Evolutionary conservation across 805 yeast genomes (phyloP).

Genomic region (Candida patagonica): DNA sequence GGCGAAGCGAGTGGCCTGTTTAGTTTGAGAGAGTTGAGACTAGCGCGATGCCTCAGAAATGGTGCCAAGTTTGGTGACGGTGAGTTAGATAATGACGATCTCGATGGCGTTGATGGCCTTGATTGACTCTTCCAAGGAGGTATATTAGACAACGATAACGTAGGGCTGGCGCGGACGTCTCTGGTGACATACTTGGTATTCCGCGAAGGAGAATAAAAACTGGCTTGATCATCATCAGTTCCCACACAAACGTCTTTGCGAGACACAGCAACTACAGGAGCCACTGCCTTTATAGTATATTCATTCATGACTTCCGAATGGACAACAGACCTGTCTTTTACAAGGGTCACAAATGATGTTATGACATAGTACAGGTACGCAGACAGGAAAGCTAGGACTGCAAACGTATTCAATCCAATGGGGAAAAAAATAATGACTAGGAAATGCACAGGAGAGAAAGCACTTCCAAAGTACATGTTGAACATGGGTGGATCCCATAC

Average conservation of each 20-base stretch:
- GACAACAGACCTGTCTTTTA: slow-evolving; percentile 52
- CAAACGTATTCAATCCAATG: slow-evolving; percentile 29
- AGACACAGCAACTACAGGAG: slow-evolving; percentile 43
- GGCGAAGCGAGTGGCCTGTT: not conserved
- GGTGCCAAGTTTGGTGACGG: slow-evolving; percentile 1
- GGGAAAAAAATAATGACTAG: slow-evolving; percentile 32
- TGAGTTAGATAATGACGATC: not conserved
- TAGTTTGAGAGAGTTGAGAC: slow-evolving; percentile 2
- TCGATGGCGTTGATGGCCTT: not conserved
- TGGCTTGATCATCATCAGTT: slow-evolving; percentile 23
- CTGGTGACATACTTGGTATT: slow-evolving; percentile 16
- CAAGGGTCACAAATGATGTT: slow-evolving; percentile 36
- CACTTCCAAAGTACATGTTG: slow-evolving; percentile 39
- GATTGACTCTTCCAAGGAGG: slow-evolving; percentile 8
- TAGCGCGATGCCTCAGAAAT: slow-evolving; percentile 6
- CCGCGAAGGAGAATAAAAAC: slow-evolving; percentile 19
- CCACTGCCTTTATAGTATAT: slow-evolving; percentile 51
- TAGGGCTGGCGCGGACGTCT: slow-evolving; percentile 15
- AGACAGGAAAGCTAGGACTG: slow-evolving; percentile 32
- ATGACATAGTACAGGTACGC: slow-evolving; percentile 29
- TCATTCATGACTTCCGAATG: slow-evolving; percentile 55
- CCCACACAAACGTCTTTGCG: slow-evolving; percentile 50
- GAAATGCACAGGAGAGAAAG: slow-evolving; percentile 52
- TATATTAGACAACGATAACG: not conserved
- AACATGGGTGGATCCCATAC: slow-evolving; percentile 65